Evolutionary conservation across 495 filamentous ascomycete genomes (phyloP).

Genomic region (Penicillium samsonianum): DNA sequence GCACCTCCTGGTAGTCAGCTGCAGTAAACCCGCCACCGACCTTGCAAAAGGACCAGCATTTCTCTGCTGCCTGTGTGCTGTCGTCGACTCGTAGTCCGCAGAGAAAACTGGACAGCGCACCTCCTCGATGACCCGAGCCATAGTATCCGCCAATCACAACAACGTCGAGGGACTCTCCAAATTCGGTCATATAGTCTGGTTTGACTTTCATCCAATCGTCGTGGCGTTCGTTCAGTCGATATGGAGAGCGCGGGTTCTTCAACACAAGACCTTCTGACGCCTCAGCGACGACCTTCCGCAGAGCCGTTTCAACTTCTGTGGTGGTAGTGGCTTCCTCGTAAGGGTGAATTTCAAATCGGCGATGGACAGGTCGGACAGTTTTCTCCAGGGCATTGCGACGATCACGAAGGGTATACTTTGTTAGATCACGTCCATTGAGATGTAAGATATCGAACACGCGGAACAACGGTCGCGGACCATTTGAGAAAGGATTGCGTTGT

Average conservation of each 20-base stretch:
- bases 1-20: conserved; percentile 78
- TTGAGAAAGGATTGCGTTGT: conserved; percentile 73
- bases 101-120: conserved; percentile 78
- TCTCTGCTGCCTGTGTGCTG: conserved; percentile 56
- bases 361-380: conserved; percentile 63
- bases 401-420: conserved; percentile 79
- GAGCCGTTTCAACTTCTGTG: conserved; percentile 71
- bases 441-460: conserved; percentile 89
- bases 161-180: conserved; percentile 89
- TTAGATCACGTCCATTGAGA: conserved; percentile 77
- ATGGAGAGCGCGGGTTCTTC: conserved; percentile 88
- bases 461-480: conserved; percentile 77
- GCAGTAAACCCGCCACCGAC: conserved; percentile 91
- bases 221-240: conserved; percentile 86
- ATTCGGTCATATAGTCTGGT: conserved; percentile 97
- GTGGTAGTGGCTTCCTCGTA: conserved; percentile 66
- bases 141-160: conserved; percentile 92
- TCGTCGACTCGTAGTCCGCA: conserved; percentile 81
- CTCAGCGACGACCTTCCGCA: conserved; percentile 83
- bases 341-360: conserved; percentile 80
- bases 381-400: conserved; percentile 73
- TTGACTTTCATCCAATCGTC: conserved; percentile 99
- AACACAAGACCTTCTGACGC: conserved; percentile 89
- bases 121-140: conserved; percentile 82
- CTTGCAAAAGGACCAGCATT: conserved; percentile 91